A percentile compares a stretch with the other conserved stretches of the same genome.
phyloP scores from a whole-genome alignment of 2,329 filamentous ascomycete species.

The Aspergillus sergii region DNA sequence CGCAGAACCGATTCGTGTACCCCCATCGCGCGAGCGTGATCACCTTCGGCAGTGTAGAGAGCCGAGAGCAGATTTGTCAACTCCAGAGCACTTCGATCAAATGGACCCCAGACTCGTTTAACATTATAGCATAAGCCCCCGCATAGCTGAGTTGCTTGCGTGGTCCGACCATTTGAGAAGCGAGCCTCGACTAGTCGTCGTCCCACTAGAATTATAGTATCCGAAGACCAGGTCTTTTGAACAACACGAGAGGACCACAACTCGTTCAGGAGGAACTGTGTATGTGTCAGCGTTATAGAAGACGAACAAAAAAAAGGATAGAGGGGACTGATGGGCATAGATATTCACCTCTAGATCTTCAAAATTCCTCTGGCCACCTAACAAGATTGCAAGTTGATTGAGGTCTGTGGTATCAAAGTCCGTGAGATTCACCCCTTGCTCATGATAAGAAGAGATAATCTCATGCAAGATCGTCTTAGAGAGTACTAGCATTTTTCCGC shows the following conservation, averaged over 20 bases:
- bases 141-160: conserved; percentile 2
- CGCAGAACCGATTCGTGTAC: conserved; percentile 4
- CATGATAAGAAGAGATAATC: neutral
- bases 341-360: conserved; percentile 4
- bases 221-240: conserved; percentile 9
- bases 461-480: conserved; percentile 2
- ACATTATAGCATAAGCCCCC: conserved; percentile 7
- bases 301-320: neutral
- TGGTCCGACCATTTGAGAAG: conserved; percentile 4
- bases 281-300: neutral
- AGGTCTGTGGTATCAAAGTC: conserved; percentile 1
- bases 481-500: conserved; percentile 1
- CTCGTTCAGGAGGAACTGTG: conserved; percentile 3
- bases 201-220: conserved; percentile 7
- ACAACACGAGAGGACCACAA: conserved; percentile 6
- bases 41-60: neutral
- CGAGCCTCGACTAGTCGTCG: conserved; percentile 6
- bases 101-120: conserved; percentile 4
- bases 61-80: conserved; percentile 4
- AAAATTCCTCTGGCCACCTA: conserved; percentile 4
- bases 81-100: conserved; percentile 3
- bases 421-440: neutral
- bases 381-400: conserved; percentile 3
- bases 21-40: conserved; percentile 2
- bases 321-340: neutral